Percentiles rank a stretch among this genome's conserved stretches.
Evolutionary conservation across 2,329 filamentous ascomycete genomes (phyloP).

Genomic region (Periconia sp.): DNA sequence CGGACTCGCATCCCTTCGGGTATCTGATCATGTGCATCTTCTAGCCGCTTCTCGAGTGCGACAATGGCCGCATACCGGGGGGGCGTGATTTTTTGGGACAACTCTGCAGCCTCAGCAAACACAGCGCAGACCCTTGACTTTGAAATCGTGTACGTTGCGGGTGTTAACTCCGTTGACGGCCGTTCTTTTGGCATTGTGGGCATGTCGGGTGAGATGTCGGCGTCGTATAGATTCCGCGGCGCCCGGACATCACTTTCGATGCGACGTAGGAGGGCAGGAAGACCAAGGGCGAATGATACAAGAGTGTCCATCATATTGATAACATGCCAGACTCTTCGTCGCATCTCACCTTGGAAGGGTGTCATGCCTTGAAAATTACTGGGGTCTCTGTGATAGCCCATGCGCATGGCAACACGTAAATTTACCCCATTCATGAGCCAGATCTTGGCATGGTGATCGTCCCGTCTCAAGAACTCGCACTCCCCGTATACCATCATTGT

Average conservation of each 20-base stretch:
- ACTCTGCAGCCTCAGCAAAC: slow-evolving; percentile 49
- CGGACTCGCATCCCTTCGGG: slow-evolving; percentile 46
- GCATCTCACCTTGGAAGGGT: slow-evolving; percentile 45
- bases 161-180: slow-evolving; percentile 27
- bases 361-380: slow-evolving; percentile 36
- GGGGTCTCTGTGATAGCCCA: slow-evolving; percentile 49
- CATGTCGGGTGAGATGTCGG: slow-evolving; percentile 43
- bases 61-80: slow-evolving; percentile 47
- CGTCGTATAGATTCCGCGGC: slow-evolving; percentile 47
- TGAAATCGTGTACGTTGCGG: slow-evolving; percentile 42
- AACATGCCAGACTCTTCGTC: slow-evolving; percentile 41
- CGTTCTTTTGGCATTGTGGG: slow-evolving; percentile 22
- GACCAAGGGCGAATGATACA: slow-evolving; percentile 41
- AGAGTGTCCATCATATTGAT: slow-evolving; percentile 42
- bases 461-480: slow-evolving; percentile 27
- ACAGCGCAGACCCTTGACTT: slow-evolving; percentile 42
- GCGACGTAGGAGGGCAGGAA: slow-evolving; percentile 41
- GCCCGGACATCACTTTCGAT: slow-evolving; percentile 40
- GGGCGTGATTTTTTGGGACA: slow-evolving; percentile 44
- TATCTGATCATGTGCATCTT: slow-evolving; percentile 40
- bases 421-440: slow-evolving; percentile 31
- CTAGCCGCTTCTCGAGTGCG: slow-evolving; percentile 43
- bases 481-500: slow-evolving; percentile 17
- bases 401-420: slow-evolving; percentile 33
- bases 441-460: slow-evolving; percentile 27